Percentiles rank a stretch among this genome's conserved stretches.
Conservation (phyloP, 371 early-diverging fungal genomes). For the Mucor indicus region DNA sequence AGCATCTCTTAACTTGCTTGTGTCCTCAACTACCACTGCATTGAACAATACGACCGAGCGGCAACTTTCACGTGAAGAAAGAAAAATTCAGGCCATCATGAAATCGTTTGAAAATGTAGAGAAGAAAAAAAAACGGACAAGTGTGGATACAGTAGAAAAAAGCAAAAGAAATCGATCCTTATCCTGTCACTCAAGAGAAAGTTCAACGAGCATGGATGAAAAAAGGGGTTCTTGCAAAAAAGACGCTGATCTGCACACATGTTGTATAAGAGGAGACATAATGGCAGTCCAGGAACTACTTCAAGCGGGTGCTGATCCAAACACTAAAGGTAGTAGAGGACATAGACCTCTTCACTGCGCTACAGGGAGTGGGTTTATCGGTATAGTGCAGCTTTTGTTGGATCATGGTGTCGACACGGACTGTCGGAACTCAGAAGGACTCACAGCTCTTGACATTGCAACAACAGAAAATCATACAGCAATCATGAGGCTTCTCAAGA, state of each 20-base stretch:
- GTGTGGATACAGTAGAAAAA: conserved; percentile 5
- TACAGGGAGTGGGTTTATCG: conserved; percentile 63
- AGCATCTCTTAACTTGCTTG: no score
- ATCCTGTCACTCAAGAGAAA: conserved; percentile 28
- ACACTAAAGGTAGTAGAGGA: conserved; percentile 68
- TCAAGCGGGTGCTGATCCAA: conserved; percentile 74
- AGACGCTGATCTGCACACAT: conserved; percentile 50
- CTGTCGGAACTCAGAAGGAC: conserved; percentile 64
- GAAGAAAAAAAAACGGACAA: conserved; percentile 16
- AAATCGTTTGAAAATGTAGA: conserved; percentile 23
- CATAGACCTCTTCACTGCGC: conserved; percentile 80
- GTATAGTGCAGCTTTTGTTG: conserved; percentile 62
- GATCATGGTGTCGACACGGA: conserved; percentile 70
- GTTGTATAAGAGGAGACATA: conserved; percentile 54
- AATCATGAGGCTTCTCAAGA: no score
- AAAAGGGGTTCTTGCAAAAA: conserved; percentile 1
- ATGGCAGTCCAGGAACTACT: conserved; percentile 53
- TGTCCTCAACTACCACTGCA: no score
- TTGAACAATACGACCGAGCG: no score
- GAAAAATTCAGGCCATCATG: conserved; percentile 36
- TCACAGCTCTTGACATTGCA: conserved; percentile 83
- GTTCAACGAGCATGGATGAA: conserved; percentile 22
- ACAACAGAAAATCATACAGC: no score
- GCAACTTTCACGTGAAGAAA: conserved; percentile 18
- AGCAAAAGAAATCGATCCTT: conserved; percentile 1